phyloP scores from a whole-genome alignment of 352 stramenopile genomes.

The Globisporangium radiosum region DNA sequence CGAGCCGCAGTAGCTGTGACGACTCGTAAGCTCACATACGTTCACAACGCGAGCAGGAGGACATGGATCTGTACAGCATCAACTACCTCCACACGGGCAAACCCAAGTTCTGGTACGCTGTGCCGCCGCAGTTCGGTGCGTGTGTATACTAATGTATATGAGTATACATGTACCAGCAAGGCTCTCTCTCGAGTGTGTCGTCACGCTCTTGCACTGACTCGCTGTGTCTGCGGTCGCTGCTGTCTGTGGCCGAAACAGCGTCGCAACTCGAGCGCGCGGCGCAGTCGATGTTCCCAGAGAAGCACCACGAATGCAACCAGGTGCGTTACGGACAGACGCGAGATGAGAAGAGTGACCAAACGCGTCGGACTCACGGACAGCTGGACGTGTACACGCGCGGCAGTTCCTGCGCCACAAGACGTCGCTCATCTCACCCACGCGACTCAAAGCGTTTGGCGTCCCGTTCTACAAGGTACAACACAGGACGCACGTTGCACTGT shows the following conservation, averaged over 20 bases:
- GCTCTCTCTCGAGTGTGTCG: no score
- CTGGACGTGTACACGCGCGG: no score
- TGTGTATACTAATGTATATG: neutral
- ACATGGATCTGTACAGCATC: constrained; percentile 93
- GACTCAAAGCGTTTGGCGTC: constrained; percentile 79
- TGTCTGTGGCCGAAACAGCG: constrained; percentile 13
- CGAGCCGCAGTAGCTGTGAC: no score
- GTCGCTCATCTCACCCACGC: constrained; percentile 80
- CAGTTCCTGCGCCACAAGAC: constrained; percentile 93
- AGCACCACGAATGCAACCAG: constrained; percentile 73
- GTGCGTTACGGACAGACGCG: constrained; percentile 15
- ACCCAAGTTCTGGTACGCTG: constrained; percentile 91
- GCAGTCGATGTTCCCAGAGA: constrained; percentile 84
- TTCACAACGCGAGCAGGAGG: constrained; percentile 43
- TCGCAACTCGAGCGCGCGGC: constrained; percentile 78
- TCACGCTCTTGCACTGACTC: neutral
- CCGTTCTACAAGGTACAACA: constrained; percentile 56
- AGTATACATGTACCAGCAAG: no score
- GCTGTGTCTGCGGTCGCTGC: neutral
- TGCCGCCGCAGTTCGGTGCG: constrained; percentile 67
- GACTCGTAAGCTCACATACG: no score
- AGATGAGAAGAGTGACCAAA: neutral
- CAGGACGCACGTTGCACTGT: neutral
- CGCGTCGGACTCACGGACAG: neutral
- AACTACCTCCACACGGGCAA: constrained; percentile 92